Evolutionary conservation across 345 rosid genomes (phyloP), one percentile per base, ranked within the genome.

Genomic region (Aquilaria yunnanensis): DNA sequence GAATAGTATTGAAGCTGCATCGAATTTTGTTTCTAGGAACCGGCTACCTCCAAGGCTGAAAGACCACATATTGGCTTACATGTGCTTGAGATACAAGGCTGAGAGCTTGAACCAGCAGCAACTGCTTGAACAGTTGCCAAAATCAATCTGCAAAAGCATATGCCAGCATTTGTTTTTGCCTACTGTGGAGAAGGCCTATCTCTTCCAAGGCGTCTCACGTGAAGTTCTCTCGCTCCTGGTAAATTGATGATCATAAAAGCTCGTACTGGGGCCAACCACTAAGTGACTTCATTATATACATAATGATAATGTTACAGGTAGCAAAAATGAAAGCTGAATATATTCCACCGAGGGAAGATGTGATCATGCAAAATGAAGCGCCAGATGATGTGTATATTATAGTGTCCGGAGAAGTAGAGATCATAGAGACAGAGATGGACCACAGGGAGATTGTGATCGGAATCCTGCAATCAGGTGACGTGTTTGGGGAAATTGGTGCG

Each of bases 261-360:
- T 4, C 8, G 43, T 37, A 37, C 5, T 37, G 43, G 5, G 43
- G 8, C 23, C 43, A 37, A 3, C 43, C 5, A 5, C 43, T 37
- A 37, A 37, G 43, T 9, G 8, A 37, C 43, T 1, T 37, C 43
- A 37, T 37, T 37, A 37, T 37, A 3, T 37, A 37, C 43, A 5
- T 0, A 37, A 5, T 37, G 7, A 37, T 9, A 37, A 37, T 37
- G 43, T 37, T 37, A 51, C 51, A 89, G 98, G 93, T 89, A 10
- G 75, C 96, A 1, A 83, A 81, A 71, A 88, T 88, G 92, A 90
- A 74, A 67, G 96, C 96, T 5, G 98, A 93, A 80, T 93, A 93
- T 70, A 73, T 90, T 60, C 98, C 98, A 6, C 97, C 97, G 11
- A 79, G 81, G 75, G 98, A 90, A 69, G 98, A 93, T 74, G 94